Conservation (phyloP, 2,329 filamentous ascomycete species). For the Pestalotiopsis fici region DNA sequence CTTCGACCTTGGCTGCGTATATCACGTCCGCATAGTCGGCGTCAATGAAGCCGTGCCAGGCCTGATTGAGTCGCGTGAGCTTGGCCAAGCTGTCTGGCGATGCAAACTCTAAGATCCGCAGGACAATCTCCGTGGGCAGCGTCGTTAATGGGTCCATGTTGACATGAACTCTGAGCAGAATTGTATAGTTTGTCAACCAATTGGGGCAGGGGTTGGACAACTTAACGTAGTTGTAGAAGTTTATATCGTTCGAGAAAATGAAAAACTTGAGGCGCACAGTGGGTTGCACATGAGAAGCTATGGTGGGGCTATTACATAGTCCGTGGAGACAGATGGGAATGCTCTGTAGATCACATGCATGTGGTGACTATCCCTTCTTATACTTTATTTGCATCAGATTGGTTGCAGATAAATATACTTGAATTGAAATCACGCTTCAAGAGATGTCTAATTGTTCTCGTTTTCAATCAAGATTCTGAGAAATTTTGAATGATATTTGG, state of each 20-base stretch:
- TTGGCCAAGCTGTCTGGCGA: constrained; percentile 12
- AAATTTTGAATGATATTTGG: background rate
- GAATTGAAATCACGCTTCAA: too few species aligned
- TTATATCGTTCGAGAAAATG: background rate
- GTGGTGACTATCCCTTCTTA: too few species aligned
- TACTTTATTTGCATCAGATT: too few species aligned
- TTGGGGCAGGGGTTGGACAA: background rate
- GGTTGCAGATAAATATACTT: too few species aligned
- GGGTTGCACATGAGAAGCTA: background rate
- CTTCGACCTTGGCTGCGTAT: constrained; percentile 12
- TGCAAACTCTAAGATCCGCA: constrained; percentile 20
- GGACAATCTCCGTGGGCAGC: constrained; percentile 21
- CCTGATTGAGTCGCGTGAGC: constrained; percentile 13
- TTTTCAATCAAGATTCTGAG: too few species aligned
- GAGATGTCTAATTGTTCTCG: too few species aligned
- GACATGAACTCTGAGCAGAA: background rate
- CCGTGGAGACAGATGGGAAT: background rate
- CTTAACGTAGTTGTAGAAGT: background rate
- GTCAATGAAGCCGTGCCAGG: constrained; percentile 22
- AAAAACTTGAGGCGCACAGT: constrained; percentile 2
- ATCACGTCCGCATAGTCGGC: constrained; percentile 18
- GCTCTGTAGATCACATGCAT: background rate
- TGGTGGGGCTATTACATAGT: constrained; percentile 5
- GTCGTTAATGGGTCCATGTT: constrained; percentile 16
- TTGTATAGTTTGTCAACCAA: background rate